Evolutionary conservation across 305 asterid genomes (phyloP), one percentile per base, ranked within the genome.

Genomic region (Fraxinus ornus): DNA sequence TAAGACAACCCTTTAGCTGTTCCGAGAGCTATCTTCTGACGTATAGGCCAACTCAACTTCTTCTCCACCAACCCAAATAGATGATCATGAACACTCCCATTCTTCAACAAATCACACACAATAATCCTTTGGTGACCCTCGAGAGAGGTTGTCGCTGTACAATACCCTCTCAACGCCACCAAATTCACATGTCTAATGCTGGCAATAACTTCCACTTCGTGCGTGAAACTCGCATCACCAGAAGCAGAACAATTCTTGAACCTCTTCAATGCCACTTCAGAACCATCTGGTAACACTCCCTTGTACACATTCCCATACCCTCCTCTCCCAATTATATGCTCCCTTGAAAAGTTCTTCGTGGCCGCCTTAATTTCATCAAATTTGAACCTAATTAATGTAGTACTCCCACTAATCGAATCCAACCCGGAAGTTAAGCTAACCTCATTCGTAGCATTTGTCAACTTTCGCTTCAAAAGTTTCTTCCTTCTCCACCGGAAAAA

Each of bases 71-170:
- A 22, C 30, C 91, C 90, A 41, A 92, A 92, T 5, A 92, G 83
- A 78, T 90, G 94, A 79, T 92, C 94, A 37, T 88, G 87, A 6
- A 92, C 86, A 62, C 92, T 92, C 75, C 96, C 96, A 7, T 89
- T 89, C 49, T 82, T 85, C 89, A 90, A 86, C 75, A 89, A 70
- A 81, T 92, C 96, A 35, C 96, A 90, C 78, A 88, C 96, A 2
- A 92, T 92, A 73, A 92, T 90, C 84, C 93, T 86, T 85, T 88
- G 94, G 75, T 90, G 94, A 3, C 94, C 96, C 57, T 88, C 94
- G 8, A 84, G 76, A 17, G 89, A 88, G 5, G 90, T 86, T 0
- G 96, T 92, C 1, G 90, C 91, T 0, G 92, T 89, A 82, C 94
- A 92, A 55, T 90, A 90, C 30, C 96, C 96, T 83, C 92, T 79